These are phyloP conservation scores for Kwoniella botswanensis DNA, from an alignment of 768 basidiomycete genomes.

Conservation along the genomic window DNA sequence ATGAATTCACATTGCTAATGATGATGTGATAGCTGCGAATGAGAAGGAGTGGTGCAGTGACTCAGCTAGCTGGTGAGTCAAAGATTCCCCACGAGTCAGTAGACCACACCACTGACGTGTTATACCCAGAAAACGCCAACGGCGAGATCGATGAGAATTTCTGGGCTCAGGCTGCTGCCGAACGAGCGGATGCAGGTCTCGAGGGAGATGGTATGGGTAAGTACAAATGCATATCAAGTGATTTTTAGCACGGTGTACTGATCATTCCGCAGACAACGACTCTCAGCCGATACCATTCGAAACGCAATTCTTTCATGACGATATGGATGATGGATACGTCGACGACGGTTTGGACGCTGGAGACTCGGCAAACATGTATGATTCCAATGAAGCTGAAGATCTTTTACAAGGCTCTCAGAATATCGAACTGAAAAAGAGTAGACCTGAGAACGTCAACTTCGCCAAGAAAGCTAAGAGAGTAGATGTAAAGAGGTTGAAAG, in stretches of 20 bases:
- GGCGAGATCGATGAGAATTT: slow-evolving; percentile 95
- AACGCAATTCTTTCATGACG: slow-evolving; percentile 92
- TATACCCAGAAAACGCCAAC: slow-evolving; percentile 63
- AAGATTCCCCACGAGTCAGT: neutral
- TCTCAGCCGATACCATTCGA: slow-evolving; percentile 73
- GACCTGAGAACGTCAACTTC: slow-evolving; percentile 89
- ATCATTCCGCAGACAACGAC: slow-evolving; percentile 18
- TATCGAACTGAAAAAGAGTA: slow-evolving; percentile 73
- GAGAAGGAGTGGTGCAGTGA: slow-evolving; percentile 69
- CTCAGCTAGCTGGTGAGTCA: slow-evolving; percentile 60
- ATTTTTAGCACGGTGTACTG: neutral
- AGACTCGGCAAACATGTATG: slow-evolving; percentile 33
- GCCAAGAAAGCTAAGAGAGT: slow-evolving; percentile 94
- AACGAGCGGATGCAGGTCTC: slow-evolving; percentile 68
- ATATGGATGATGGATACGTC: slow-evolving; percentile 74
- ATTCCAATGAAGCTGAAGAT: slow-evolving; percentile 90
- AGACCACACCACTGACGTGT: neutral
- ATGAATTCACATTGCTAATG: too few species aligned
- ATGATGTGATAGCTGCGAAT: slow-evolving; percentile 72
- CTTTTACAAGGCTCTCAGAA: slow-evolving; percentile 78
- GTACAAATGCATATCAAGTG: neutral
- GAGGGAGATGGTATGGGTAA: slow-evolving; percentile 66
- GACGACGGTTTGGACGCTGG: slow-evolving; percentile 62
- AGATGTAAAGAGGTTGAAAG: slow-evolving; percentile 94
- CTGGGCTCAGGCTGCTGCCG: slow-evolving; percentile 94